These are phyloP conservation scores for Primulina eburnea DNA, from an alignment of 257 asterid genomes.

Conservation along the genomic window DNA sequence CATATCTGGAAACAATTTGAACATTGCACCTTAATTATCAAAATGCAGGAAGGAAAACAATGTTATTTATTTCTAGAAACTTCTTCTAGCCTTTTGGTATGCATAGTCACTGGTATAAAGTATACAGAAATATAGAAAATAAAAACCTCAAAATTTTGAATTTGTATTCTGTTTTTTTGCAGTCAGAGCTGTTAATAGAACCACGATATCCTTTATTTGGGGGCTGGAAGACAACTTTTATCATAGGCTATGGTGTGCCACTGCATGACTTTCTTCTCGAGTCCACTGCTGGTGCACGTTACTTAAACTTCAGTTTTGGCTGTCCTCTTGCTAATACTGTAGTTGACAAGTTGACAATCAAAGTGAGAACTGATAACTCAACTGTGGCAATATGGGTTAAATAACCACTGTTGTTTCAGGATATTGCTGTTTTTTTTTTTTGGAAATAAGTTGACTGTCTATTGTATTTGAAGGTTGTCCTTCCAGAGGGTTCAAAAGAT, in stretches of 20 bases:
- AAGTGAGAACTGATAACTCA: conserved; percentile 40
- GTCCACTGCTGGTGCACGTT: conserved; percentile 74
- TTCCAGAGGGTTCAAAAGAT: conserved; percentile 92
- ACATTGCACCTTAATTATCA: neutral
- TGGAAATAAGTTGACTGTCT: conserved; percentile 15
- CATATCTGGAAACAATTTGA: neutral
- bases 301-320: conserved; percentile 87
- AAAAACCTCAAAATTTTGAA: neutral
- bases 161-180: conserved; percentile 13
- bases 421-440: conserved; percentile 7
- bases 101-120: neutral
- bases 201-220: conserved; percentile 98
- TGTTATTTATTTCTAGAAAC: conserved; percentile 16
- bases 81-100: neutral
- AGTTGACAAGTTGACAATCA: conserved; percentile 80
- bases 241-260: conserved; percentile 89
- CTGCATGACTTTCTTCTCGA: conserved; percentile 86
- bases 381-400: conserved; percentile 7
- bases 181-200: conserved; percentile 90
- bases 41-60: conserved; percentile 3
- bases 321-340: conserved; percentile 82
- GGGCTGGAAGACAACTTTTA: conserved; percentile 96
- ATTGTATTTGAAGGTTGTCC: conserved; percentile 64
- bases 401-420: conserved; percentile 22
- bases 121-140: neutral